These are phyloP conservation scores for Cicer yamashitae DNA, from an alignment of 306 rosid species.

Conservation along the genomic window DNA sequence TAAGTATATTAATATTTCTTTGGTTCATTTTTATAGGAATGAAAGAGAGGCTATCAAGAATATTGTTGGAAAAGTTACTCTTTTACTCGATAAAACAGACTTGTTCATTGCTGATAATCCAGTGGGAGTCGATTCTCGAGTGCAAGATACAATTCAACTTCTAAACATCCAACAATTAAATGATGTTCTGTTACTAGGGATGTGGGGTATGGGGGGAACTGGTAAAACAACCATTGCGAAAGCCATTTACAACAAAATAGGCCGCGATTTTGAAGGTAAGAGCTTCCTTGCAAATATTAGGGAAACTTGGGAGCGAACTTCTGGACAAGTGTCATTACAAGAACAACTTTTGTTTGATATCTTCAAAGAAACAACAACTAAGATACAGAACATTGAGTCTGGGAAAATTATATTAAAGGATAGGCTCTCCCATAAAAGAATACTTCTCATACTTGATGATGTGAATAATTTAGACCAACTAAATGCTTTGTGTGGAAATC, in stretches of 20 bases:
- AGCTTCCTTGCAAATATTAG: neutral
- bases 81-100: slow-evolving; percentile 8
- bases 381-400: neutral
- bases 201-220: slow-evolving; percentile 34
- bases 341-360: slow-evolving; percentile 2
- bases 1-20: no score
- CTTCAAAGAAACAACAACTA: neutral
- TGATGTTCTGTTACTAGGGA: neutral
- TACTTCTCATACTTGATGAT: slow-evolving; percentile 2
- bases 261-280: neutral
- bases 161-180: neutral
- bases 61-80: neutral
- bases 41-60: slow-evolving; percentile 13
- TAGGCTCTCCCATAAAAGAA: neutral
- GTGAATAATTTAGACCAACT: neutral
- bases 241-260: neutral
- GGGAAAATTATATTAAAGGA: neutral
- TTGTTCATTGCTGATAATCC: slow-evolving; percentile 7
- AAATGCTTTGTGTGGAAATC: neutral
- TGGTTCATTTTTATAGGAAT: neutral
- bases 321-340: neutral
- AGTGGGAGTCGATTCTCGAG: slow-evolving; percentile 19
- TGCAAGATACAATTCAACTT: neutral
- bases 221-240: slow-evolving; percentile 1
- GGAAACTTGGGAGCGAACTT: neutral